phyloP scores from a whole-genome alignment of 2,329 filamentous ascomycete genomes.

The Lecanicillium sp. region DNA sequence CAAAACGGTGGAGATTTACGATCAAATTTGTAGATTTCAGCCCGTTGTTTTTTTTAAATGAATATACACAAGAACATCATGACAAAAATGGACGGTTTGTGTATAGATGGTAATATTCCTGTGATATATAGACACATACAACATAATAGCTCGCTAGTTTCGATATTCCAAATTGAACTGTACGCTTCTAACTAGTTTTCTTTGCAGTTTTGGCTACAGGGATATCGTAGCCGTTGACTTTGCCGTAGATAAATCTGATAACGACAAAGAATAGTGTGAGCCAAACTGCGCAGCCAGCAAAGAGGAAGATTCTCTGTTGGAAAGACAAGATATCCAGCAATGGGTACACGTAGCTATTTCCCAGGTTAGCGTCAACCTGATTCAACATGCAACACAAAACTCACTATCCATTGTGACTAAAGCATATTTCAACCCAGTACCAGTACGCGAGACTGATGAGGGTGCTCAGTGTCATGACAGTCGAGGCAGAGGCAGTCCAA shows the following conservation, averaged over 20 bases:
- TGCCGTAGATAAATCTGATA: constrained; percentile 62
- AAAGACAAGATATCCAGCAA: constrained; percentile 64
- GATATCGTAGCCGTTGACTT: constrained; percentile 50
- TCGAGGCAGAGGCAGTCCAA: constrained; percentile 56
- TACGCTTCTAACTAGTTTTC: constrained; percentile 11
- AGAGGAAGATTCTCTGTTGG: constrained; percentile 58
- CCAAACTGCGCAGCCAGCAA: constrained; percentile 57
- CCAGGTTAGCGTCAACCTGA: constrained; percentile 7
- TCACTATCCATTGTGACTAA: constrained; percentile 55
- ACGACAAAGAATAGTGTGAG: constrained; percentile 64
- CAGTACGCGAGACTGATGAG: constrained; percentile 60
- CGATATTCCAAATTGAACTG: background rate
- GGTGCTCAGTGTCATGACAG: constrained; percentile 49
- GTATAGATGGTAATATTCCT: too few species aligned
- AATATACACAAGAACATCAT: too few species aligned
- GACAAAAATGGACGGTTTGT: too few species aligned
- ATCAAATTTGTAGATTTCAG: constrained; percentile 22
- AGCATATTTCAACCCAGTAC: constrained; percentile 71
- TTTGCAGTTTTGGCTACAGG: constrained; percentile 28
- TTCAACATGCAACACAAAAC: constrained; percentile 16
- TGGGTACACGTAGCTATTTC: constrained; percentile 71
- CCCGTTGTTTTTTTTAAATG: too few species aligned
- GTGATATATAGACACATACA: too few species aligned
- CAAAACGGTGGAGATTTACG: constrained; percentile 24
- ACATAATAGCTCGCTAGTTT: too few species aligned